A percentile compares a stretch with the other conserved stretches of the same genome.
Evolutionary conservation across 139 green algal species (phyloP).

Genomic region (Chlorella sp.): DNA sequence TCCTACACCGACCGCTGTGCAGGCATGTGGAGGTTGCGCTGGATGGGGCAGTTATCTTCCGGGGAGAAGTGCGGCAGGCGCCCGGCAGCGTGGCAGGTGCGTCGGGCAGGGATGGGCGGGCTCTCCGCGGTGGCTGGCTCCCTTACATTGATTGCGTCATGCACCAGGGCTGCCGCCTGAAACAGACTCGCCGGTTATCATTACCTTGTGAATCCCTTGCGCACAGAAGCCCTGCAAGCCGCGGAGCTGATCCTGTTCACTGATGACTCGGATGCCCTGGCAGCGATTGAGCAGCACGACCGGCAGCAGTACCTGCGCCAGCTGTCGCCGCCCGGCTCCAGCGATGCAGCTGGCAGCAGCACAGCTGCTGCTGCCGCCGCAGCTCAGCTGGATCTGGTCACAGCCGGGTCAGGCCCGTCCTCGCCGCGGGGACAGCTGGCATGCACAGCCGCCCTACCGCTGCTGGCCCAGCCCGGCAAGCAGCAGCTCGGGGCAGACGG

Average conservation of each 20-base stretch:
- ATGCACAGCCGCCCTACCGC: background rate
- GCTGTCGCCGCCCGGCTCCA: background rate
- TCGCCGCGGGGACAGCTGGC: background rate
- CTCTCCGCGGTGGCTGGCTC: too few relatives aligned
- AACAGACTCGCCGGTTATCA: too few relatives aligned
- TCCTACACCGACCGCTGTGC: too few relatives aligned
- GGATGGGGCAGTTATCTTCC: constrained; percentile 38
- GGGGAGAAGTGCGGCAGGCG: constrained; percentile 42
- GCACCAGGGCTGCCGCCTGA: too few relatives aligned
- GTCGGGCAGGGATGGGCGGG: too few relatives aligned
- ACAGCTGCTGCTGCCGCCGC: background rate
- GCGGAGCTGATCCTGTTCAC: constrained; percentile 57
- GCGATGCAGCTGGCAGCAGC: background rate
- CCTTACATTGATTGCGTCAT: too few relatives aligned
- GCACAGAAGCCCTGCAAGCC: constrained; percentile 21
- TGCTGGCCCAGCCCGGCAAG: background rate
- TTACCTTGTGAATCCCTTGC: background rate
- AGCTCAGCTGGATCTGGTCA: constrained; percentile 6
- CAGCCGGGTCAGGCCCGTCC: background rate
- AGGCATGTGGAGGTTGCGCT: constrained; percentile 35
- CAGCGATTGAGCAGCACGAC: constrained; percentile 37
- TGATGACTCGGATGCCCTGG: constrained; percentile 6
- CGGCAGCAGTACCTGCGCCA: background rate
- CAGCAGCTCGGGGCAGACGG: background rate
- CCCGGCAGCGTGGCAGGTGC: constrained; percentile 27